Conservation (phyloP, 148 eudicot species). For the Rhododendron williamsianum region DNA sequence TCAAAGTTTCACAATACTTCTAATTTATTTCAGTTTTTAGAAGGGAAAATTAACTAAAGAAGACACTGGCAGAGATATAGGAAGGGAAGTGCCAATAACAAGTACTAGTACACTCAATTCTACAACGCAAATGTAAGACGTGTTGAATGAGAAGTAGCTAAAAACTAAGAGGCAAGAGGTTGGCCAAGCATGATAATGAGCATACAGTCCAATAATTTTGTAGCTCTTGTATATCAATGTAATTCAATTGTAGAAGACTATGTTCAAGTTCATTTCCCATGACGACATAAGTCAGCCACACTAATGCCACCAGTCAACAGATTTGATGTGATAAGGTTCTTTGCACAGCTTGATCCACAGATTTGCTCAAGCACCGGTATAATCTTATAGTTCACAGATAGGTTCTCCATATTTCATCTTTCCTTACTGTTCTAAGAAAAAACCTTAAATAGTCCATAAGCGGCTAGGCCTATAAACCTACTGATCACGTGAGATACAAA, state of each 20-base stretch:
- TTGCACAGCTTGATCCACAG: not conserved
- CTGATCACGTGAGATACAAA: not conserved
- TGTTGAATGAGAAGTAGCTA: not conserved
- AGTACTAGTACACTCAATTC: not conserved
- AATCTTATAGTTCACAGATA: not conserved
- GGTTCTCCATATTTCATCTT: not conserved
- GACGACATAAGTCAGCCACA: not conserved
- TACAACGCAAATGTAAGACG: not conserved
- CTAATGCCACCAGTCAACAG: not conserved
- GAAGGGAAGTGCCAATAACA: not conserved
- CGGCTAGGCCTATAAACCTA: not conserved
- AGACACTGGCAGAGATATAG: not conserved
- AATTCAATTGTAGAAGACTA: not conserved
- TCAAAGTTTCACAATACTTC: not conserved
- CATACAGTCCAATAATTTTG: not conserved
- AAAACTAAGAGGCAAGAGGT: not conserved
- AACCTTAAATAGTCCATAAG: not conserved
- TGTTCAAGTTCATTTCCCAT: not conserved
- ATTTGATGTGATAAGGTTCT: not conserved
- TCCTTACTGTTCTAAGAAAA: not conserved
- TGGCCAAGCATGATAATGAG: not conserved
- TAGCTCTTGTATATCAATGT: not conserved
- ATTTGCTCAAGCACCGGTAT: not conserved
- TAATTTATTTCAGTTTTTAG: not conserved
- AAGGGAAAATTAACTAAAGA: not conserved